Base-by-base conservation (phyloP, 192 early-diverging fungal genomes). In the Linnemannia schmuckeri region DNA sequence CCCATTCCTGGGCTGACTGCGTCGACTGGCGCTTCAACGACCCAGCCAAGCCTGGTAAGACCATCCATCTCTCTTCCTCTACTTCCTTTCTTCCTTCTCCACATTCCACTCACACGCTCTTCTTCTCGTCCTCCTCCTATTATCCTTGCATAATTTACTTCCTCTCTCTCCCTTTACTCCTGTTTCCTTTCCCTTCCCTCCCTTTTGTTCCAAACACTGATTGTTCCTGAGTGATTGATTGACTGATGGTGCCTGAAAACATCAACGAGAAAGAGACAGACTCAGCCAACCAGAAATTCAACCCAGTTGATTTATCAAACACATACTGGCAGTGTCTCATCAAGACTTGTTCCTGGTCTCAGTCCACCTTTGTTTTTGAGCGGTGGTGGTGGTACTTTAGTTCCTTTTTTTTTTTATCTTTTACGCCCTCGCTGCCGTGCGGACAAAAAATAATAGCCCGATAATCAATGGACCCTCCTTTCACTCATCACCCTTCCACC, bases 21-120 rank as follows among this genome's bases (percentile, higher is more conserved):
- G 83, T 85, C 70, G 78, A 85, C 78, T 80, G 83, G 83, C 78
- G 83, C 40, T 85, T 85, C 78, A 85, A 80, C 41, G 69, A 80
- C 78, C 83, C 74, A 22, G 57, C 76, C 2, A 85, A 85, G 40
- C 83, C 74, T 52, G 82, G 82, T 79, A 75, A 49, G 42, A 27
- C 12, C 42, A 69, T 46, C 44, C 37, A 10, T 3, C 12, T 55
- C 8, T n/a, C 20, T 37, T 0, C 24, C n/a, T 55, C 37, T 44
- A 54, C 33, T 33, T 46, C 54, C 24, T 22, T 24, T 1, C 5
- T 6, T 57, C 12, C 30, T 24, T 66, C 30, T 66, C 61, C 57
- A 63, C 57, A 63, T 27, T n/a, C 27, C 27, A 63, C 27, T 27
- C 57, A 0, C 47, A 22, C 54, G 24, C 54, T n/a, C 54, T 17